These are phyloP conservation scores for Bruguiera gymnorhiza DNA, from an alignment of 345 rosid species.

Conservation along the genomic window DNA sequence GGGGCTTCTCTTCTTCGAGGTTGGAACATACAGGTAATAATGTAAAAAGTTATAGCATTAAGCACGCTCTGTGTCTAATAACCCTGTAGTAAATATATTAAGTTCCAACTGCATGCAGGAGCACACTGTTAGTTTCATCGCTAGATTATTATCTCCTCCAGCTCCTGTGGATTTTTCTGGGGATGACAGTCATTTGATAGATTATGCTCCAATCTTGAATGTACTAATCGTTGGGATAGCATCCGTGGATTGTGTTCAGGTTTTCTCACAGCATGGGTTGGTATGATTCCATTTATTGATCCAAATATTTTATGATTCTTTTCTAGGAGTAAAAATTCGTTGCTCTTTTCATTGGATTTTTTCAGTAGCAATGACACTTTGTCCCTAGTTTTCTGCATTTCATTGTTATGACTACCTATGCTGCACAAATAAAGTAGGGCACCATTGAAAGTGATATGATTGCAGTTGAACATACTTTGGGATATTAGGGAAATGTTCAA, in stretches of 20 bases:
- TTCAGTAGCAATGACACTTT: not conserved
- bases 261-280: conserved; percentile 83
- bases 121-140: conserved; percentile 63
- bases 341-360: not conserved
- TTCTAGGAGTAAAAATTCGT: conserved; percentile 1
- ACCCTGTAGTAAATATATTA: not conserved
- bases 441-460: too few relatives aligned
- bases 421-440: too few relatives aligned
- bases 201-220: conserved; percentile 66
- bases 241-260: conserved; percentile 77
- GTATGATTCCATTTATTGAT: conserved; percentile 36
- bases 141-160: conserved; percentile 69
- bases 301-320: not conserved
- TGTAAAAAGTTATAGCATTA: not conserved
- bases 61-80: not conserved
- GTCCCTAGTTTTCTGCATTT: not conserved
- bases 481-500: not conserved
- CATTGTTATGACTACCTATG: not conserved
- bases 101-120: conserved; percentile 48
- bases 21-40: conserved; percentile 85
- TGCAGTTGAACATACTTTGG: not conserved
- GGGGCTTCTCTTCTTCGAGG: conserved; percentile 94
- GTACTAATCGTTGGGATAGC: conserved; percentile 85
- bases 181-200: conserved; percentile 66
- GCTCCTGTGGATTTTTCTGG: conserved; percentile 62